These are phyloP conservation scores for Parastagonospora avenae DNA, from an alignment of 2,329 filamentous ascomycete species.

Conservation along the genomic window DNA sequence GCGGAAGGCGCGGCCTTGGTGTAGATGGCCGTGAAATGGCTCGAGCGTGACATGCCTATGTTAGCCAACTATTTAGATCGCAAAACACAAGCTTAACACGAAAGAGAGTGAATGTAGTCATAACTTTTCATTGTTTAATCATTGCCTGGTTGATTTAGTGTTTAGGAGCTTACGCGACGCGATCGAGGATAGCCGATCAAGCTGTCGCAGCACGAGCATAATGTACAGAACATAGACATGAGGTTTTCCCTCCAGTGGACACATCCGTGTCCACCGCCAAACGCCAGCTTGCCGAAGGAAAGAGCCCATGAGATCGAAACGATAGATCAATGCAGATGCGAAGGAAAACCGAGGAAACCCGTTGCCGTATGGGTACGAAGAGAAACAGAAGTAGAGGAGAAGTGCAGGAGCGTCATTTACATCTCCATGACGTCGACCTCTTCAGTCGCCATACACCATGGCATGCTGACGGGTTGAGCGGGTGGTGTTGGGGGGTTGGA, in stretches of 20 bases:
- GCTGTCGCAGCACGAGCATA: constrained; percentile 39
- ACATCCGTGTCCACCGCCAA: constrained; percentile 36
- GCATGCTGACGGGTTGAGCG: constrained; percentile 22
- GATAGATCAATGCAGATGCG: constrained; percentile 24
- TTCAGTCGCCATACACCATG: constrained; percentile 15
- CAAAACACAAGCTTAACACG: no score
- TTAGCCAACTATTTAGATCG: no score
- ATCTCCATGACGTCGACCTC: constrained; percentile 45
- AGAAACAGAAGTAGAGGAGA: constrained; percentile 19
- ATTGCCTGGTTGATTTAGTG: constrained; percentile 31
- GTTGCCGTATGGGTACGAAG: constrained; percentile 26
- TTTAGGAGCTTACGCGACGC: constrained; percentile 32
- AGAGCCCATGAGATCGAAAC: constrained; percentile 31
- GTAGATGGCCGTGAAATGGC: background rate
- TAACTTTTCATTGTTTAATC: constrained; percentile 25
- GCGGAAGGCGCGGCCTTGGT: background rate
- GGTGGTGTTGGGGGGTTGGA: constrained; percentile 33
- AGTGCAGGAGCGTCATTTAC: constrained; percentile 20
- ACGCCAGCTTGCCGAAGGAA: constrained; percentile 40
- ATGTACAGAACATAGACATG: constrained; percentile 40
- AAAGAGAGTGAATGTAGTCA: background rate
- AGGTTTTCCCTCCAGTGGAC: constrained; percentile 31
- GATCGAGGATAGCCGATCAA: constrained; percentile 43
- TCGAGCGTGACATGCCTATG: no score
- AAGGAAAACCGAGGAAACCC: constrained; percentile 28